A percentile compares a stretch with the other conserved stretches of the same genome.
These are phyloP conservation scores for Sclerotinia subarctica DNA, from an alignment of 2,329 filamentous ascomycete genomes.

Conservation along the genomic window DNA sequence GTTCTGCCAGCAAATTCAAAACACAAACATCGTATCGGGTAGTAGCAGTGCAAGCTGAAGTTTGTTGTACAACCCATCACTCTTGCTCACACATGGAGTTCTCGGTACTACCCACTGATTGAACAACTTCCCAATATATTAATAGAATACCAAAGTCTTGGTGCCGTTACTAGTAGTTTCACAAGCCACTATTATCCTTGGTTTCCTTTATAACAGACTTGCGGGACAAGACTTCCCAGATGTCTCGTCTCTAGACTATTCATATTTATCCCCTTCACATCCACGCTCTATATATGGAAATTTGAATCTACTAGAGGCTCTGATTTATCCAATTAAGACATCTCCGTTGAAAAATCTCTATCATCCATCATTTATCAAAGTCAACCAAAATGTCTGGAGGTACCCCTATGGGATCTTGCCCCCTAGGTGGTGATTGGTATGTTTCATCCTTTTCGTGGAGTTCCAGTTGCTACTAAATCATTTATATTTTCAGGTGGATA, in stretches of 20 bases:
- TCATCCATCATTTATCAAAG: neutral
- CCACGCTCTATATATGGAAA: too few species aligned
- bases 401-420: conserved; percentile 1
- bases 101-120: neutral
- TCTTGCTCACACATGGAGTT: neutral
- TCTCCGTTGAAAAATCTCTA: neutral
- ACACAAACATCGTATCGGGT: neutral
- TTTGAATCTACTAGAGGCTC: neutral
- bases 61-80: neutral
- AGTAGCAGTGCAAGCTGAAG: neutral
- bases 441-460: neutral
- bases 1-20: neutral
- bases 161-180: neutral
- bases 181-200: neutral
- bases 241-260: too few species aligned
- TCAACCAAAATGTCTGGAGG: neutral
- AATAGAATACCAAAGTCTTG: neutral
- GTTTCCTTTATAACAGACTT: neutral
- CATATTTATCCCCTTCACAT: neutral
- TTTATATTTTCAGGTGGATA: conserved; percentile 18
- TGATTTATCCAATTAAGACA: neutral
- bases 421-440: conserved; percentile 2
- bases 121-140: neutral
- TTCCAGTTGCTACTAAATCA: neutral
- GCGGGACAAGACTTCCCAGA: neutral